Evolutionary conservation across 2,329 filamentous ascomycete species (phyloP).

Genomic region (Septoria petroselini): DNA sequence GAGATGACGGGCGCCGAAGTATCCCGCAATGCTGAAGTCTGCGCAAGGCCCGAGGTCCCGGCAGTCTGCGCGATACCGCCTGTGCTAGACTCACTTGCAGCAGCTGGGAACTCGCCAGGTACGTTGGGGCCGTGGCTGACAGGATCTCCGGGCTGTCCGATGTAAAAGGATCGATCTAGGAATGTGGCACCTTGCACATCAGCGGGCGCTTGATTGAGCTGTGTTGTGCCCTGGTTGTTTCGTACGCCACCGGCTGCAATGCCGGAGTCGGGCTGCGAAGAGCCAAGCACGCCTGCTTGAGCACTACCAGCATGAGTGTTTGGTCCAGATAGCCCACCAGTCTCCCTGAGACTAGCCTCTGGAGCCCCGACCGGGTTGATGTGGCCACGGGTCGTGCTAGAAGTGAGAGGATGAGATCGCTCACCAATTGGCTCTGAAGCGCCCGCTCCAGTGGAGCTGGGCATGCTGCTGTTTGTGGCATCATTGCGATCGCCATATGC

Average conservation of each 20-base stretch:
- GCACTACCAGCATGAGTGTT: constrained; percentile 2
- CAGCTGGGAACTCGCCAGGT: constrained; percentile 34
- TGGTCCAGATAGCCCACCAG: constrained; percentile 4
- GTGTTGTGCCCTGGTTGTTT: constrained; percentile 11
- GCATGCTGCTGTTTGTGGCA: constrained; percentile 2
- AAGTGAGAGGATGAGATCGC: neutral
- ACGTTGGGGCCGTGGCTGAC: constrained; percentile 31
- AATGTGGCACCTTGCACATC: constrained; percentile 31
- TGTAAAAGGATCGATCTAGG: constrained; percentile 28
- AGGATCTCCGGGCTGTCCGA: constrained; percentile 15
- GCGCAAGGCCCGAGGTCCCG: neutral
- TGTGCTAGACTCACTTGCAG: constrained; percentile 16
- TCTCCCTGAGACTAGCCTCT: constrained; percentile 10
- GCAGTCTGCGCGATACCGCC: neutral
- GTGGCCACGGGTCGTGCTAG: constrained; percentile 9
- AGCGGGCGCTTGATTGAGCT: constrained; percentile 20
- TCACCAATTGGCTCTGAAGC: neutral
- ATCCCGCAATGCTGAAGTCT: neutral
- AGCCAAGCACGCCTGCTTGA: constrained; percentile 4
- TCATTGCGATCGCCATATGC: constrained; percentile 6
- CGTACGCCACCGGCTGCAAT: constrained; percentile 14
- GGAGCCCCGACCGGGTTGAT: constrained; percentile 24
- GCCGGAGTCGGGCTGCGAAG: constrained; percentile 4
- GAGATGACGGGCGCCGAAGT: neutral
- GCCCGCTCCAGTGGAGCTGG: neutral